Base-by-base conservation (phyloP, 108 stramenopile species). In the Skeletonema potamos region DNA sequence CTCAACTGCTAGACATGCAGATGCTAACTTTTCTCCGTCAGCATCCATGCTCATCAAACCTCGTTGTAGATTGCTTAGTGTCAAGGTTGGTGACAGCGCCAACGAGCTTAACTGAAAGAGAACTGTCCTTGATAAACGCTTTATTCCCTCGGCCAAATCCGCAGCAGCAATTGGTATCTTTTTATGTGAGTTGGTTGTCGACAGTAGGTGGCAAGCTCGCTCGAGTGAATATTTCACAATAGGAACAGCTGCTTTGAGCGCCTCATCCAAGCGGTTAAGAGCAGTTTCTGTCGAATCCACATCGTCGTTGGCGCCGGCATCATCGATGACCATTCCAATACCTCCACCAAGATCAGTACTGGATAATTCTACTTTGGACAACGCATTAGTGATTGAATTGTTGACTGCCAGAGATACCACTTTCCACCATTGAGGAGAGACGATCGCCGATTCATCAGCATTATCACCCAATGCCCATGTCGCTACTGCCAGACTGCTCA, bases 391-490 rank as follows among this genome's bases (percentile, higher is more conserved):
- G 12, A 80, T 63, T 15, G 44, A 20, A 55, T 48, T 54, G 39
- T 64, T 70, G 15, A 89, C 22, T 17, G 85, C 86, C 28, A 66
- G 62, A 2, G 71, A 71, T 1, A 79, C 84, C 44, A 61, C 76
- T 27, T 78, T 72, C 77, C 81, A 87, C 89, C 89, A 90, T 6
- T 76, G 55, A 7, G 81, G 44, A 24, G 72, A 46, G 30, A 77
- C 32, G 15, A 6, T 29, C 44, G 26, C 17, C 28, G n/a, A 3
- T 34, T 30, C 75, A 51, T 72, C 71, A 7, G 39, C 68, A 66
- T 73, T 32, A 33, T 76, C 84, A 36, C 85, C 77, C 44, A 90
- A 58, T 6, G 70, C 81, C 89, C 89, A 90, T 13, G 67, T 76
- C 8, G 84, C 65, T 28, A 90, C 84, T 10, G 79, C 75, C 24